A percentile compares a stretch with the other conserved stretches of the same genome.
These are phyloP conservation scores for Diaporthe vaccinii DNA, from an alignment of 2,329 filamentous ascomycete genomes.

Conservation along the genomic window DNA sequence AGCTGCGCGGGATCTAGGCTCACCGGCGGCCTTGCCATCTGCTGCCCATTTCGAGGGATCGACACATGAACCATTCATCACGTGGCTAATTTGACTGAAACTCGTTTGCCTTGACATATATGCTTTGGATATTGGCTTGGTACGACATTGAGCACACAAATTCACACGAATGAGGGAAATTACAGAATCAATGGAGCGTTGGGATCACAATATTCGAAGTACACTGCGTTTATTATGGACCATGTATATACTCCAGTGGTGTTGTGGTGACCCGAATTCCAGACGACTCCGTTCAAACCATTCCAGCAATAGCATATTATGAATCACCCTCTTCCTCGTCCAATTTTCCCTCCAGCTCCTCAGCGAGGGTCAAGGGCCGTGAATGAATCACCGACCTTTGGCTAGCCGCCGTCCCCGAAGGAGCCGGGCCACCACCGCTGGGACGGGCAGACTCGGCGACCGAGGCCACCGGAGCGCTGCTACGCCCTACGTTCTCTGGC, in stretches of 20 bases:
- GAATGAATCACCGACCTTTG: background rate
- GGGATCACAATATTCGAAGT: background rate
- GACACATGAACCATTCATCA: too few species aligned
- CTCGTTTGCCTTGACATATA: too few species aligned
- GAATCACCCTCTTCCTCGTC: background rate
- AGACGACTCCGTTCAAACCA: background rate
- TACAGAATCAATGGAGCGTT: background rate
- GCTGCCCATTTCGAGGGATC: too few species aligned
- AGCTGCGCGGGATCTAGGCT: background rate
- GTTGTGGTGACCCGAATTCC: background rate
- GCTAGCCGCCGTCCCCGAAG: background rate
- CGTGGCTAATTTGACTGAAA: too few species aligned
- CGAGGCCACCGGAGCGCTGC: too few species aligned
- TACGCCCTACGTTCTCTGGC: background rate
- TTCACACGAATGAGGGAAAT: background rate
- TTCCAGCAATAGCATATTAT: background rate
- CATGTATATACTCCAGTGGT: too few species aligned
- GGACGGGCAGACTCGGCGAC: background rate
- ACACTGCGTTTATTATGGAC: background rate
- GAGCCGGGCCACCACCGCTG: background rate
- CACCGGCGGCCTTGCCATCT: background rate
- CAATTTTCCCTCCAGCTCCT: background rate
- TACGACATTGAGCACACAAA: background rate
- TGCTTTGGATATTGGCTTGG: too few species aligned
- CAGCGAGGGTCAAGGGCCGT: background rate